Base-by-base conservation (phyloP, 768 basidiomycete genomes). In the Tulasnella sp. region DNA sequence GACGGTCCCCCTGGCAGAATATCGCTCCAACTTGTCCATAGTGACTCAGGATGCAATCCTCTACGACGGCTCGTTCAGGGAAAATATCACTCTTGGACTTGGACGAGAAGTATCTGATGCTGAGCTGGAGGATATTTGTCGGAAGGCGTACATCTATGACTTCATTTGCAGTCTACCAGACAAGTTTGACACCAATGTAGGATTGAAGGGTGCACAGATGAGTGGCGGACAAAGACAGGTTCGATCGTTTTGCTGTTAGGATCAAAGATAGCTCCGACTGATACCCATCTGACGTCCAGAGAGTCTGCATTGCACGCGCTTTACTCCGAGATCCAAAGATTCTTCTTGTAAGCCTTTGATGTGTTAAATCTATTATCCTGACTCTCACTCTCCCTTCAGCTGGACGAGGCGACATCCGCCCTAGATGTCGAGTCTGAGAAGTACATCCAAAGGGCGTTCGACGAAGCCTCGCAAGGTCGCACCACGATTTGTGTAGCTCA, bases 1-100 rank as follows among this genome's bases (percentile, higher is more conserved):
- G 1, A 64, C 74, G 8, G 69, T 77, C 19, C 67, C 75, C n/a
- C 67, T 78, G 8, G 62, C 75, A n/a, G 76, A 77, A 1, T 69
- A 78, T 22, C 74, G 77, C 16, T 73, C 66, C 3, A 63, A 74
- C 32, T 77, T 79, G 71, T 77, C 78, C 19, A 78, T 78, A 71
- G 79, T 80, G 52, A 78, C 78, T 32, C 79, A 80, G 64, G 78
- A 79, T 40, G 77, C 79, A 0, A 74, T 78, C 7, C 68, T 80
- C 29, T 80, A 77, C 67, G 78, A 78, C 47, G 79, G 77, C 62
- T 75, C 78, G 0, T 74, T 80, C 14, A 63, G 78, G 14, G 77
- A 77, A 76, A 79, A 79, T 41, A 44, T 79, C 44, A 62, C 69
- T 29, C 74, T 77, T 32, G 71, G 76, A 32, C n/a, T 42, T 47